Percentiles rank a stretch among this genome's conserved stretches.
phyloP scores from a whole-genome alignment of 108 stramenopile genomes.

The Skeletonema menzelii region DNA sequence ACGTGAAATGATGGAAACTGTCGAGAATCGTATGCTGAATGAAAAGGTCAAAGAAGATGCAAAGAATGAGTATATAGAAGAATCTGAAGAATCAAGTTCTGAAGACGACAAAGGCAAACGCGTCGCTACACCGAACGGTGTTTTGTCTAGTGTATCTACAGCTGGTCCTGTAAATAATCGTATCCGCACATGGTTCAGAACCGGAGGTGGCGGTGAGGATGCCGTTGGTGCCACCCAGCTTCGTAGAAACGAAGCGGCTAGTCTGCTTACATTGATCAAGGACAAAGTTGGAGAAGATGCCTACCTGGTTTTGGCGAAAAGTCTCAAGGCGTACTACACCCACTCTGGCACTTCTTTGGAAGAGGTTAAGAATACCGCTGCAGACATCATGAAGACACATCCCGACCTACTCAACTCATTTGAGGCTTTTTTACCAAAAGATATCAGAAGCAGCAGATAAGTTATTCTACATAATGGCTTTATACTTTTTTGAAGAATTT shows the following conservation, averaged over 20 bases:
- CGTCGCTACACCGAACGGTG: background rate
- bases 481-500: conserved; percentile 27
- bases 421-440: conserved; percentile 63
- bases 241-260: conserved; percentile 30
- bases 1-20: conserved; percentile 71
- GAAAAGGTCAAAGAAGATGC: conserved; percentile 34
- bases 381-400: conserved; percentile 55
- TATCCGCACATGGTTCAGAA: conserved; percentile 45
- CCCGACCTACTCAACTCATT: conserved; percentile 54
- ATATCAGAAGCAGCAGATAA: conserved; percentile 24
- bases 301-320: conserved; percentile 48
- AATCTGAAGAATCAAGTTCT: conserved; percentile 19
- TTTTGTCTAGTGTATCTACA: background rate
- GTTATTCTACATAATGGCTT: background rate
- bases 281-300: conserved; percentile 51
- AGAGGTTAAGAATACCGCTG: conserved; percentile 45
- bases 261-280: conserved; percentile 58
- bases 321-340: conserved; percentile 43
- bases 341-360: conserved; percentile 36
- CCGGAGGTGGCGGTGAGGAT: conserved; percentile 49
- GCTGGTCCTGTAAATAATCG: conserved; percentile 23
- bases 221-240: conserved; percentile 50
- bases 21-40: conserved; percentile 62
- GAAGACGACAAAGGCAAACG: conserved; percentile 27
- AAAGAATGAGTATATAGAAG: conserved; percentile 18